Evolutionary conservation across 805 yeast species (phyloP), one percentile per base, ranked within the genome.

Genomic region (Wickerhamomyces silvicola): DNA sequence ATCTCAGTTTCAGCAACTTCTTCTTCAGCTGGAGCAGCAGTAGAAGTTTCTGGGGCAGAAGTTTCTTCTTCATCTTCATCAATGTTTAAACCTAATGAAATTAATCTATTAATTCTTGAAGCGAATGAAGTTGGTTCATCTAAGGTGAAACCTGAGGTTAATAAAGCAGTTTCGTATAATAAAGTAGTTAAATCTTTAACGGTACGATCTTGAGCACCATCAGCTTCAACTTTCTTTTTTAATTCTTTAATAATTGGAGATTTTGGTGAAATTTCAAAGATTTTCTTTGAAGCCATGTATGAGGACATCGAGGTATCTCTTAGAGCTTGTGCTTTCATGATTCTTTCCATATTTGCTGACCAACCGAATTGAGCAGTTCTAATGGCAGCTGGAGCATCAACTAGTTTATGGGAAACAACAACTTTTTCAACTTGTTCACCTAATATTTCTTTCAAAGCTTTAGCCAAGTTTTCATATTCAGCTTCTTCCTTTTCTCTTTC

Each of bases 261-360:
- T 66, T 76, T 81, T 70, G 99, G 97, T 56, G 97, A 90, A 52
- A 92, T 87, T 77, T 92, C 99, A 57, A 92, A 86, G 60, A 92
- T 92, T 81, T 92, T 92, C 87, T 92, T 92, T 36, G 98, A 92
- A 30, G 97, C 82, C 99, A 92, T 92, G 92, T 92, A 92, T 43
- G 96, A 78, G 25, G 97, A 87, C 98, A 92, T 92, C 53, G 95
- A 76, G 54, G 95, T 84, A 68, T 92, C 98, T 75, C 97, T 87
- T 58, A 92, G 74, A 54, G 99, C 98, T 76, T 92, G 99, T 43
- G 98, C 98, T 78, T 92, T 92, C 99, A 92, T 92, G 78, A 92
- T 92, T 82, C 98, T 90, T 77, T 92, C 99, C 98, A 92, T 92
- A 78, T 92, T 92, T 59, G 99, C 99, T 51, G 98, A 92, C 99